A percentile compares a stretch with the other conserved stretches of the same genome.
These are phyloP conservation scores for Chlamydomonas applanata DNA, from an alignment of 139 green algal genomes.

Conservation along the genomic window DNA sequence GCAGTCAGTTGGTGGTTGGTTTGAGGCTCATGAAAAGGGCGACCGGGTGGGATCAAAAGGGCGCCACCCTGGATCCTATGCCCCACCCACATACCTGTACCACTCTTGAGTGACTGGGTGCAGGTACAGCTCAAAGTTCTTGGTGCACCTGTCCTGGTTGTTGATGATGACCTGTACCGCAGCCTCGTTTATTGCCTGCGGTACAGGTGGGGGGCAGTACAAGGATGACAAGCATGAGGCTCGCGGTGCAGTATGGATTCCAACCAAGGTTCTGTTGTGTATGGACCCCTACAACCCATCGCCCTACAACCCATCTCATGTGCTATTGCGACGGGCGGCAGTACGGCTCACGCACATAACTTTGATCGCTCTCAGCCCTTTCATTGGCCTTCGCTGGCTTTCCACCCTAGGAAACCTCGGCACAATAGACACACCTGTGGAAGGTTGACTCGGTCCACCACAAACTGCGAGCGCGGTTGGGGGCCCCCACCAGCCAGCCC, in stretches of 20 bases:
- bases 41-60: not conserved
- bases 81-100: conserved; percentile 36
- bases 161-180: conserved; percentile 72
- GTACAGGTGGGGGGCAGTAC: no score
- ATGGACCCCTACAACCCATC: no score
- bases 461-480: conserved; percentile 35
- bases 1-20: not conserved
- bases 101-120: conserved; percentile 62
- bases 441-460: conserved; percentile 77
- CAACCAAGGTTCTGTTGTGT: no score
- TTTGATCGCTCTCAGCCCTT: no score
- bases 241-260: no score
- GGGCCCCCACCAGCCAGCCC: conserved; percentile 60
- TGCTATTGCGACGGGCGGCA: no score
- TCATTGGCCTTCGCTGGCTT: no score
- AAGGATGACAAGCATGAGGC: no score
- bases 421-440: no score
- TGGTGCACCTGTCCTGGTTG: conserved; percentile 91
- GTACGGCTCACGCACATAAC: no score
- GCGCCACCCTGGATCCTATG: not conserved
- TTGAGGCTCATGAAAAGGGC: not conserved
- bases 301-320: no score
- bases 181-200: conserved; percentile 74
- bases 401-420: no score
- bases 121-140: conserved; percentile 87